phyloP scores from a whole-genome alignment of 1,284 basidiomycete genomes.

The Moniliella sp. region DNA sequence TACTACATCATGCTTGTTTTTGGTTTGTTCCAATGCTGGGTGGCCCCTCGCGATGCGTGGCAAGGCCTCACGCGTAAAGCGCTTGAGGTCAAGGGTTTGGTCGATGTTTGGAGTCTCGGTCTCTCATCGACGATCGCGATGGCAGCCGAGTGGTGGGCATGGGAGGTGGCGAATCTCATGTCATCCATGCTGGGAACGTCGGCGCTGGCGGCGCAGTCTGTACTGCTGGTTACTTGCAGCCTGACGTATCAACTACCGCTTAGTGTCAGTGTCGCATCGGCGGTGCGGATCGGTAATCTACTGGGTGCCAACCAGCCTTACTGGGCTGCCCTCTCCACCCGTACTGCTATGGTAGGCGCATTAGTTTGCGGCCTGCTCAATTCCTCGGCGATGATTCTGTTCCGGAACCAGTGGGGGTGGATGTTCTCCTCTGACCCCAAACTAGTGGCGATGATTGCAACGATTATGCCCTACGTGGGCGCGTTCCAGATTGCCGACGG shows the following conservation, averaged over 20 bases:
- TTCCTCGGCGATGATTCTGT: constrained; percentile 50
- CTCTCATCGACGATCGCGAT: constrained; percentile 41
- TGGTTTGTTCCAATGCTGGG: constrained; percentile 27
- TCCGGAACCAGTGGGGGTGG: constrained; percentile 54
- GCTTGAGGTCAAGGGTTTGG: too few relatives aligned
- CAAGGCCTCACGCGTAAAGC: constrained; percentile 45
- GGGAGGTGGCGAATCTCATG: constrained; percentile 47
- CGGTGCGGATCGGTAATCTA: too few relatives aligned
- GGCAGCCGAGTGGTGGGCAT: constrained; percentile 74
- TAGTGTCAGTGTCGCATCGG: constrained; percentile 54
- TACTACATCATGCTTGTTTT: constrained; percentile 55
- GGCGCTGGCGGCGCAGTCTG: constrained; percentile 44
- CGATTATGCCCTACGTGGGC: constrained; percentile 48
- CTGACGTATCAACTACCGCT: constrained; percentile 67
- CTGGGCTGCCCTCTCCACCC: constrained; percentile 38
- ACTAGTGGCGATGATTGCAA: constrained; percentile 48
- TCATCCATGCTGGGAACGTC: constrained; percentile 33
- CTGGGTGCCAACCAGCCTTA: too few relatives aligned
- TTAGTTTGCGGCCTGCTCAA: too few relatives aligned
- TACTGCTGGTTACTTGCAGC: constrained; percentile 49
- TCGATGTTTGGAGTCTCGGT: constrained; percentile 15
- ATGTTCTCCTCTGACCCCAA: constrained; percentile 67
- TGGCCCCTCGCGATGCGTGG: constrained; percentile 61
- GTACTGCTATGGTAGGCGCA: too few relatives aligned
- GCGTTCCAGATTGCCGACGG: constrained; percentile 52